A percentile compares a stretch with the other conserved stretches of the same genome.
Conservation (phyloP, 2,329 filamentous ascomycete species). For the Emergomyces africanus region DNA sequence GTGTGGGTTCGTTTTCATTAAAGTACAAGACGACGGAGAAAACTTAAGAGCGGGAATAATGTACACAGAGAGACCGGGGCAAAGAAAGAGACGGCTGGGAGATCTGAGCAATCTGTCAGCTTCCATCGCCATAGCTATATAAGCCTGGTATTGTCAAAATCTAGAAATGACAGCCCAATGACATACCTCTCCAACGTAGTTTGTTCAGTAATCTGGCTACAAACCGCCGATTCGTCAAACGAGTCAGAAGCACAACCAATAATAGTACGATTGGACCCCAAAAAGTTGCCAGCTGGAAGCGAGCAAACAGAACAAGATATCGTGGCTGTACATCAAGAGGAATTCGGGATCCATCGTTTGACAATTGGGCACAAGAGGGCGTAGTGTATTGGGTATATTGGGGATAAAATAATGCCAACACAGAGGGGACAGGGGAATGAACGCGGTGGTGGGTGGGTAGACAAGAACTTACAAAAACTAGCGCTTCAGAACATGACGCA, state of each 20-base stretch:
- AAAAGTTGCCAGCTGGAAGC: constrained; percentile 9
- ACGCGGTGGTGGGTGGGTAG: background rate
- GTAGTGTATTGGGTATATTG: constrained; percentile 6
- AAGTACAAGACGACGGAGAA: background rate
- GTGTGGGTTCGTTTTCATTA: background rate
- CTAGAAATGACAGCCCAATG: constrained; percentile 4
- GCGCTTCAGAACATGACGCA: background rate
- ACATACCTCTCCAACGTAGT: constrained; percentile 6
- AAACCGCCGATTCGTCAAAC: constrained; percentile 5
- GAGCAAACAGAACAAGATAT: constrained; percentile 13
- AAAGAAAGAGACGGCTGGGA: background rate
- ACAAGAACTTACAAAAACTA: background rate
- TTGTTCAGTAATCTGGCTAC: constrained; percentile 1
- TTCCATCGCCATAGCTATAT: background rate
- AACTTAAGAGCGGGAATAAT: constrained; percentile 3
- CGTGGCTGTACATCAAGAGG: constrained; percentile 14
- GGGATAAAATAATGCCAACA: background rate
- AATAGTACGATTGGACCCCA: constrained; percentile 15
- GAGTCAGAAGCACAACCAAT: constrained; percentile 11
- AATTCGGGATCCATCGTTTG: constrained; percentile 23
- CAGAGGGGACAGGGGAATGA: background rate
- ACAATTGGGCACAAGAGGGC: constrained; percentile 16
- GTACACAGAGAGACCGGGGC: constrained; percentile 3
- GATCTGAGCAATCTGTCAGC: constrained; percentile 6
- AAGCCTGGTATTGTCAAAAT: background rate